A percentile compares a stretch with the other conserved stretches of the same genome.
Conservation (phyloP, 2,329 filamentous ascomycete species). For the Claviceps maximensis region DNA sequence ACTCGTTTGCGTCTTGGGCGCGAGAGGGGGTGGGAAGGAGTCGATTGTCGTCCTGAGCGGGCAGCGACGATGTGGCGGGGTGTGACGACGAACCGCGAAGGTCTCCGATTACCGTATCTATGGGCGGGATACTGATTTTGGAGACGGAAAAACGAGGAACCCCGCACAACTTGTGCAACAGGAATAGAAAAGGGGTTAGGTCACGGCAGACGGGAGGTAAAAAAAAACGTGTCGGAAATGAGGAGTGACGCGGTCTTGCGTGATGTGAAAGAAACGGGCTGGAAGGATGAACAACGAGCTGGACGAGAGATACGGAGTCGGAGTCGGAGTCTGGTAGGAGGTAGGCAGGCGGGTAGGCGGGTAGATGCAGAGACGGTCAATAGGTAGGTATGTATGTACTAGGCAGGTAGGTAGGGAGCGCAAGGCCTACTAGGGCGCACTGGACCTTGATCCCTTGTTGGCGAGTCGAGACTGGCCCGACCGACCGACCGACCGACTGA, state of each 20-base stretch:
- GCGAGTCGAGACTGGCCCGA: no score
- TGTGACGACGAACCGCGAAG: neutral
- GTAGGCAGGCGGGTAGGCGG: neutral
- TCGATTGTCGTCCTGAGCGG: neutral
- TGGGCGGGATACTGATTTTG: neutral
- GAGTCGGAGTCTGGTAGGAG: no score
- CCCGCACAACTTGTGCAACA: neutral
- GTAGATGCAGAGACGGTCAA: neutral
- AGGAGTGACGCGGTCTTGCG: neutral
- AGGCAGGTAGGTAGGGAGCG: no score
- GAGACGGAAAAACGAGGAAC: neutral
- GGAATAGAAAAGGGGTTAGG: neutral
- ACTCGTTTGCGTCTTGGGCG: neutral
- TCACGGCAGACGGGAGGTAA: neutral
- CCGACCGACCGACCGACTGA: no score
- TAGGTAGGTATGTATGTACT: no score
- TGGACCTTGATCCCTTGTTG: no score
- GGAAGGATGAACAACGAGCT: neutral
- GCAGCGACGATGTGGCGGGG: neutral
- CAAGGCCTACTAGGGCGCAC: neutral
- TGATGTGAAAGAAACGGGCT: neutral
- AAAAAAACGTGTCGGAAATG: neutral
- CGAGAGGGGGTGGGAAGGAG: neutral
- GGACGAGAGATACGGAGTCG: neutral
- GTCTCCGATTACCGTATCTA: neutral